A percentile compares a stretch with the other conserved stretches of the same genome.
phyloP scores from a whole-genome alignment of 2,329 filamentous ascomycete species.

The Penicillium oxalicum region DNA sequence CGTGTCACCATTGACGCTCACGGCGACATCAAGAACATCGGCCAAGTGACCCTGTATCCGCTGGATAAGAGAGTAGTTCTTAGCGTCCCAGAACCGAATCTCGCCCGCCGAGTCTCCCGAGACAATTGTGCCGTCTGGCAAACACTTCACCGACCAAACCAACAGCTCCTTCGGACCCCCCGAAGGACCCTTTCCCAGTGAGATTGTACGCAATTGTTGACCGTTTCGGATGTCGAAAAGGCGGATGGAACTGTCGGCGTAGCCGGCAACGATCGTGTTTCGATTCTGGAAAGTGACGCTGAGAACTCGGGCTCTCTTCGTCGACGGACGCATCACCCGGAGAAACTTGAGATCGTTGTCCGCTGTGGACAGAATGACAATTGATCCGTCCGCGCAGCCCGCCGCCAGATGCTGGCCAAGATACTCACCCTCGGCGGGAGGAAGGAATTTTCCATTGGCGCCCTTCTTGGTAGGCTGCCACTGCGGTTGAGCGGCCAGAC shows the following conservation, averaged over 20 bases:
- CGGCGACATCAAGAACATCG: conserved; percentile 82
- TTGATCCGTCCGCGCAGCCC: conserved; percentile 84
- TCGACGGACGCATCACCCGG: conserved; percentile 67
- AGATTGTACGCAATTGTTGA: conserved; percentile 71
- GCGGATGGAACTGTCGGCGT: conserved; percentile 92
- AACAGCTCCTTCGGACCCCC: conserved; percentile 79
- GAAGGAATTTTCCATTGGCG: conserved; percentile 32
- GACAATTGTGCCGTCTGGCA: conserved; percentile 82
- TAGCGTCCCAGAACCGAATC: conserved; percentile 87
- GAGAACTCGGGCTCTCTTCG: conserved; percentile 81
- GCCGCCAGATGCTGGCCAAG: conserved; percentile 64
- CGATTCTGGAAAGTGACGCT: conserved; percentile 86
- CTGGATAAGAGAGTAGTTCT: conserved; percentile 82
- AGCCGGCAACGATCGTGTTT: conserved; percentile 78
- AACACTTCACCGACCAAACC: conserved; percentile 86
- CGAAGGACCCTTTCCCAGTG: conserved; percentile 69
- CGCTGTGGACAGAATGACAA: conserved; percentile 79
- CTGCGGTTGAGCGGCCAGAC: conserved; percentile 77
- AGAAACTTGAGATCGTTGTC: conserved; percentile 78
- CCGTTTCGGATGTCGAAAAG: conserved; percentile 81
- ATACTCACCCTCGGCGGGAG: conserved; percentile 34
- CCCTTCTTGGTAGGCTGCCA: conserved; percentile 36
- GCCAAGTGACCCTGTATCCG: conserved; percentile 80
- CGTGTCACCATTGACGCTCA: conserved; percentile 70
- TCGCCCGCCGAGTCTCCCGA: conserved; percentile 94